Conservation (phyloP, 1,139 yeast genomes). For the Scheffersomyces cryptocercus region DNA sequence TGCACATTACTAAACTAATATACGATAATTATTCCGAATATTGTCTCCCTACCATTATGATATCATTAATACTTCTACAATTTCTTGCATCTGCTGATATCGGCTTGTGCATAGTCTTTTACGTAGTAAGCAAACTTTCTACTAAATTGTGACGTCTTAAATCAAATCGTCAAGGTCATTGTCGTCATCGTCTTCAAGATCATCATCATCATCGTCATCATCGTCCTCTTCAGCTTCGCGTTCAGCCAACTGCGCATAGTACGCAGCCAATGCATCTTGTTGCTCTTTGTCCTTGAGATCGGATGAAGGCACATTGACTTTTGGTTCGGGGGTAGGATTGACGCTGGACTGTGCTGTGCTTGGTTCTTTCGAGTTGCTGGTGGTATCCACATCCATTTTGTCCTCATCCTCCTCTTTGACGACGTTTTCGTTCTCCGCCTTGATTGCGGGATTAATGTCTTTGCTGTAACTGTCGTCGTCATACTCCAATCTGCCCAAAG, state of each 20-base stretch:
- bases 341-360: conserved; percentile 6
- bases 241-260: conserved; percentile 70
- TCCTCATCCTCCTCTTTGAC: conserved; percentile 15
- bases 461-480: conserved; percentile 27
- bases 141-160: too few relatives aligned
- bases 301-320: conserved; percentile 10
- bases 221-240: conserved; percentile 63
- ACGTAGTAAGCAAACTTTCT: too few relatives aligned
- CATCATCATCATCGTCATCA: conserved; percentile 61
- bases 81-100: too few relatives aligned
- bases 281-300: conserved; percentile 61
- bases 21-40: too few relatives aligned
- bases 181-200: conserved; percentile 50
- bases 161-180: conserved; percentile 51
- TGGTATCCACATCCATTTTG: conserved; percentile 1
- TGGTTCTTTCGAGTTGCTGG: conserved; percentile 5
- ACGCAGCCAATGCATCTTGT: conserved; percentile 77
- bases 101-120: too few relatives aligned
- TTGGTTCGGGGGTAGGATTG: conserved; percentile 8
- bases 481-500: conserved; percentile 54
- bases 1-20: too few relatives aligned
- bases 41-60: too few relatives aligned
- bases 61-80: too few relatives aligned
- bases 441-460: conserved; percentile 19
- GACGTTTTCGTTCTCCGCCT: conserved; percentile 8